phyloP scores from a whole-genome alignment of 768 basidiomycete genomes.

The Sarcodon sp. region DNA sequence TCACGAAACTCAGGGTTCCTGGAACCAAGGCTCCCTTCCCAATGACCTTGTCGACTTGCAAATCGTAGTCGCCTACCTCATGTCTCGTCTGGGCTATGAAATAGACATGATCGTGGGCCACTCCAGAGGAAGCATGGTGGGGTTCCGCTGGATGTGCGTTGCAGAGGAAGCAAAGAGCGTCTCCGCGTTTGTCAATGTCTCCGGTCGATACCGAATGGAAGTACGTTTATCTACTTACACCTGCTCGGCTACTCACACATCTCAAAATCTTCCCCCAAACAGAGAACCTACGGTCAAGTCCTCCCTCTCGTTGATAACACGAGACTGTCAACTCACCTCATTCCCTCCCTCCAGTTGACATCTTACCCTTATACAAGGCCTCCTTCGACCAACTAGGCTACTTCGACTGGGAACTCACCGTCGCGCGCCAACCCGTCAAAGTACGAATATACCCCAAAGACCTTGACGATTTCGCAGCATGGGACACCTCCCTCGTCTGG shows the following conservation, averaged over 20 bases:
- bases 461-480: conserved; percentile 44
- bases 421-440: conserved; percentile 47
- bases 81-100: conserved; percentile 45
- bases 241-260: background rate
- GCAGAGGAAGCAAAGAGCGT: conserved; percentile 43
- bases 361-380: conserved; percentile 25
- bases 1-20: conserved; percentile 61
- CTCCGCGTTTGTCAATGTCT: conserved; percentile 56
- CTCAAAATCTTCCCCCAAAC: background rate
- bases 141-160: conserved; percentile 56
- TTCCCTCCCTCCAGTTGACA: background rate
- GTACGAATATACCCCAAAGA: conserved; percentile 46
- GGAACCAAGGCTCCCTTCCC: conserved; percentile 44
- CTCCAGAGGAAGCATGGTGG: conserved; percentile 63
- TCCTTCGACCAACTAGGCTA: conserved; percentile 44
- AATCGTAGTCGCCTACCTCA: conserved; percentile 51
- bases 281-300: background rate
- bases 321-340: background rate
- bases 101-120: conserved; percentile 66
- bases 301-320: background rate
- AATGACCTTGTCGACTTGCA: conserved; percentile 57
- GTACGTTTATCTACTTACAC: conserved; percentile 25
- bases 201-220: conserved; percentile 70
- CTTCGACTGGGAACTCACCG: conserved; percentile 47
- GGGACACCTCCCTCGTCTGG: conserved; percentile 61